Base-by-base conservation (phyloP, 2,329 filamentous ascomycete genomes). In the Emydomyces testavorans region DNA sequence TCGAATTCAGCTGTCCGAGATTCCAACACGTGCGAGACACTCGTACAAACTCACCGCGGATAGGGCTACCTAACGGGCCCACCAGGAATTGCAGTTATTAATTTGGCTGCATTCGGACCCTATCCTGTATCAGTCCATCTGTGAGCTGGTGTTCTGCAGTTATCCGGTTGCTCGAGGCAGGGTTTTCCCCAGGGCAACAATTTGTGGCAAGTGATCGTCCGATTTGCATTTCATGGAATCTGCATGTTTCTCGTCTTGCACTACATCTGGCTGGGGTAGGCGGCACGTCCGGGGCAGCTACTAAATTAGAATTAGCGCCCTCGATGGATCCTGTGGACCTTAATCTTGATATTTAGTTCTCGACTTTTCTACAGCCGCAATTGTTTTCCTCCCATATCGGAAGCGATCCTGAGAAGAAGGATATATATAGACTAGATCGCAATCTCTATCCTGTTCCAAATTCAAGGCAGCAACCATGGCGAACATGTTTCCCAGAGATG, bases 401-500 rank as follows among this genome's bases (percentile, higher is more conserved):
- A 35, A 2, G 34, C 15, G 13, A 20, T 13, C 10, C 10, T 28
- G 6, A 26, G 24, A 13, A 11, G 6, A 21, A 20, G n/a, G n/a
- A 7, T 15, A 29, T 21, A 32, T 24, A 32, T 48, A 37, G 16
- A 38, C 36, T 10, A 43, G 7, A 24, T 24, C 4, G 15, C 4
- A 43, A 20, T 21, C 6, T 3, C n/a, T n/a, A 34, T 2, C 6
- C n/a, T 23, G 11, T 35, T 44, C 2, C 11, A 16, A 15, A 7
- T 6, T 34, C 10, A 32, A 6, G 20, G 23, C 35, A 15, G 34
- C 26, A 18, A 46, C 26, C 11, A 48, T 51, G 38, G 39, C 52
- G 20, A 47, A 42, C 11, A 45, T 54, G 31, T 49, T 46, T 44
- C 50, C 50, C 6, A 46, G 38, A 42, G 50, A 52, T 13, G 53